Evolutionary conservation across 352 stramenopile species (phyloP).

Genomic region (Halophytophthora batemanensis): DNA sequence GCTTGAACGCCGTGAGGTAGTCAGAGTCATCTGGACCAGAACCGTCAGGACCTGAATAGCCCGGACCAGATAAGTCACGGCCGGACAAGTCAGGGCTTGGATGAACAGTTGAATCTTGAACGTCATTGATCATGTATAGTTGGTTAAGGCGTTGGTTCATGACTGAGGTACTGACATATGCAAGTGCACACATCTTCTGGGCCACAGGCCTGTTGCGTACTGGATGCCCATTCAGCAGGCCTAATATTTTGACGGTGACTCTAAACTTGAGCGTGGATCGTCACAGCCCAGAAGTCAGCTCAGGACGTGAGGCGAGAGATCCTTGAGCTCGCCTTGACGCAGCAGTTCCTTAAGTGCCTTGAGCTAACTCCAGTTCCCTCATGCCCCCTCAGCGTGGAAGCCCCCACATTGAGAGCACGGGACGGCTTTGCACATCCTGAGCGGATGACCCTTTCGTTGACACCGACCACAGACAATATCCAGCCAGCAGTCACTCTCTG

Average conservation of each 20-base stretch:
- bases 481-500: neutral
- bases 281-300: neutral
- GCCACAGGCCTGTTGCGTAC: neutral
- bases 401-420: neutral
- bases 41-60: too few species aligned
- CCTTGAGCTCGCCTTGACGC: neutral
- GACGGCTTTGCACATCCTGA: neutral
- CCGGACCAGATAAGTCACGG: too few species aligned
- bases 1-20: constrained; percentile 4
- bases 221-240: constrained; percentile 4
- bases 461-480: neutral
- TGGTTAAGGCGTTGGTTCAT: neutral
- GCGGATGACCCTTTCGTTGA: neutral
- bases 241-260: constrained; percentile 14
- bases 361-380: neutral
- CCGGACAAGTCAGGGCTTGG: constrained; percentile 1
- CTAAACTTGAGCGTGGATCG: neutral
- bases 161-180: constrained; percentile 1
- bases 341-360: neutral
- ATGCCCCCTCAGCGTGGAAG: constrained; percentile 1
- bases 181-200: neutral
- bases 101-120: constrained; percentile 4
- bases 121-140: neutral
- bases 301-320: neutral
- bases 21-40: too few species aligned